phyloP scores from a whole-genome alignment of 2,329 filamentous ascomycete species.

The Berkeleyomyces rouxiae region DNA sequence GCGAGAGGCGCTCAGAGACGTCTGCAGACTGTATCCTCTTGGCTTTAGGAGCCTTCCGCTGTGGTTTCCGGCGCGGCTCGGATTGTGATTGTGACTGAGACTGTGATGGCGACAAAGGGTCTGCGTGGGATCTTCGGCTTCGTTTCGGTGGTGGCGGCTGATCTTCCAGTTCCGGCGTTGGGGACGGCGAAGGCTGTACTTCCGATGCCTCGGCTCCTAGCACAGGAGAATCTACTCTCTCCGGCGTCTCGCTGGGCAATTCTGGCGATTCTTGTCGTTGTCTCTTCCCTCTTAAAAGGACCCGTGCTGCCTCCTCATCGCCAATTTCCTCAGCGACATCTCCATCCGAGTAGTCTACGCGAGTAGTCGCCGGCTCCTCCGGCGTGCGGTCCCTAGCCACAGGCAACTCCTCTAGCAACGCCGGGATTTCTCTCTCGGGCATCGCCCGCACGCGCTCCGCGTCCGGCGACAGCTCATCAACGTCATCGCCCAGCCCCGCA shows the following conservation, averaged over 20 bases:
- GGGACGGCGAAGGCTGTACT: not conserved
- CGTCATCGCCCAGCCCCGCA: slow-evolving; percentile 13
- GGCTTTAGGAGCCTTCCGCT: slow-evolving; percentile 14
- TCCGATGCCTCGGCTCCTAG: not conserved
- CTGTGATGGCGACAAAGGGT: not conserved
- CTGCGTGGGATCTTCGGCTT: slow-evolving; percentile 14
- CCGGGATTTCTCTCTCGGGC: slow-evolving; percentile 11
- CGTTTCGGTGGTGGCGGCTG: slow-evolving; percentile 14
- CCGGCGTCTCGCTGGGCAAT: slow-evolving; percentile 1
- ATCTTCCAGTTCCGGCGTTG: slow-evolving; percentile 16
- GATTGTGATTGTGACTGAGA: slow-evolving; percentile 5
- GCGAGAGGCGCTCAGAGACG: not conserved
- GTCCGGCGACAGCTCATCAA: slow-evolving; percentile 23
- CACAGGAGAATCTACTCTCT: not conserved
- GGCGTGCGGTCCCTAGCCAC: slow-evolving; percentile 14
- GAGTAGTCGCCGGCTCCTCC: slow-evolving; percentile 14
- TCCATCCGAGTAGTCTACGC: slow-evolving; percentile 16
- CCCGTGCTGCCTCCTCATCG: slow-evolving; percentile 21
- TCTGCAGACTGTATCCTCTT: slow-evolving; percentile 9
- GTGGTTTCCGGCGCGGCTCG: not conserved
- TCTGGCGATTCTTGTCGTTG: slow-evolving; percentile 13
- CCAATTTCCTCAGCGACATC: slow-evolving; percentile 29
- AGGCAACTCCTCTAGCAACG: slow-evolving; percentile 13
- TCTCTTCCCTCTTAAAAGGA: slow-evolving; percentile 19
- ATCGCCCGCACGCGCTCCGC: not conserved